Evolutionary conservation across 2,329 filamentous ascomycete genomes (phyloP), one percentile per base, ranked within the genome.

Genomic region (Herpotrichia juniperi): DNA sequence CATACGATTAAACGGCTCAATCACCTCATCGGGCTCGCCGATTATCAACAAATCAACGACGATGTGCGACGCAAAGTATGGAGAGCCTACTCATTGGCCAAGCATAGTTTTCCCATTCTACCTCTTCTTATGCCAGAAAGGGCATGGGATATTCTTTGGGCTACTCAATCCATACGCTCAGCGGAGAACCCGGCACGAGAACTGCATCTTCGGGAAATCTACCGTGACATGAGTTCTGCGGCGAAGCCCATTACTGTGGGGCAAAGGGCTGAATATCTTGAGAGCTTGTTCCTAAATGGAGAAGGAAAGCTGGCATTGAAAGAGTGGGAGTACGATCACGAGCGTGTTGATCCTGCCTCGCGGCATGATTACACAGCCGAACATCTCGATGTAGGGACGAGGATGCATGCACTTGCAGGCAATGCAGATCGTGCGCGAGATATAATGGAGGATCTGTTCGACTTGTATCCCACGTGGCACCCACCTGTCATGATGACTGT

Each of bases 401-500:
- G 83, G 50, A 87, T 91, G 79, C 80, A 84, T 66, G 84, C 83
- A 39, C 75, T 81, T 14, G 67, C 74, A 10, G 84, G 83, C 3
- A 79, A 89, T 48, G 61, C 85, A n/a, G 78, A 83, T 24, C 80
- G 83, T 51, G 87, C 87, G 2, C 76, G 84, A 46, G 72, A 80
- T 40, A 79, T 84, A 14, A 79, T 84, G 53, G 77, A 81, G 44
- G 79, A 77, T 43, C 77, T 89, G 2, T 74, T 87, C 10, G 69
- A 78, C 2, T 64, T 72, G 2, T 62, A 74, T 17, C 74, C 80
- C 12, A 64, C 76, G 2, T 76, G 73, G 46, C 79, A 87, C 50
- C 75, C 82, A 17, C 80, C 85, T 5, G 79, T 87, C 37, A 72
- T 89, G 48, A 74, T 92, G 54, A 84, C 86, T 12, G 79, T 94